Percentiles rank a stretch among this genome's conserved stretches.
These are phyloP conservation scores for Hebeloma cylindrosporum DNA, from an alignment of 768 basidiomycete genomes.

Conservation along the genomic window DNA sequence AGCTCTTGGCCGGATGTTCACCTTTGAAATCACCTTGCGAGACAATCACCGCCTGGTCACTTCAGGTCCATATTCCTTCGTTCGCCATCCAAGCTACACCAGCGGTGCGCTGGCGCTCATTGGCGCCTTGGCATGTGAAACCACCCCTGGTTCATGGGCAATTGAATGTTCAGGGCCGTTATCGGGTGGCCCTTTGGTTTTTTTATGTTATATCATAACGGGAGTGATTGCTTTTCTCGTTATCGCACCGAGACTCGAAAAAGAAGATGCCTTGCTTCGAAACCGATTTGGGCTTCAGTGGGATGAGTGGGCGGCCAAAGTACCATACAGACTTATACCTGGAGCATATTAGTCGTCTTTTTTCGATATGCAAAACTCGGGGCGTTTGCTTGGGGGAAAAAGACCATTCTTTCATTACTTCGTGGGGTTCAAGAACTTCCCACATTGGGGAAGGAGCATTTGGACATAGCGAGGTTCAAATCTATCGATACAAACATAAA, in stretches of 20 bases:
- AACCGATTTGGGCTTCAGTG: constrained; percentile 33
- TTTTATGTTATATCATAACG: constrained; percentile 15
- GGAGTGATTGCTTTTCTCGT: constrained; percentile 2
- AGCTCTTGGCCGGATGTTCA: constrained; percentile 17
- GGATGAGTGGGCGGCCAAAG: constrained; percentile 28
- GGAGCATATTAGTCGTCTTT: constrained; percentile 21
- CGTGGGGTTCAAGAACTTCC: too few relatives aligned
- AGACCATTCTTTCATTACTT: too few relatives aligned
- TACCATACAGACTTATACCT: constrained; percentile 33
- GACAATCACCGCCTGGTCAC: constrained; percentile 18
- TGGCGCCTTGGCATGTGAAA: constrained; percentile 11
- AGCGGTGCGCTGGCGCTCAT: constrained; percentile 8
- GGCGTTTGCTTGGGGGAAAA: too few relatives aligned
- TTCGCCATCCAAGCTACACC: constrained; percentile 21
- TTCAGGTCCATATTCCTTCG: constrained; percentile 17
- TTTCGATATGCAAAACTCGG: background rate
- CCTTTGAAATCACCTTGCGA: constrained; percentile 19
- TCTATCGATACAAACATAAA: too few relatives aligned
- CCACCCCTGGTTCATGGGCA: constrained; percentile 13
- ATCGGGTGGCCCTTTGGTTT: constrained; percentile 12
- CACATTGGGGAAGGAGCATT: too few relatives aligned
- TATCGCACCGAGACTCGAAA: constrained; percentile 20
- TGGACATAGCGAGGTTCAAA: too few relatives aligned
- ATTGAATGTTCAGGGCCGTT: constrained; percentile 19
- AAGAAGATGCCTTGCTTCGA: constrained; percentile 33